A percentile compares a stretch with the other conserved stretches of the same genome.
Conservation (phyloP, 495 filamentous ascomycete genomes). For the Podospora comata region DNA sequence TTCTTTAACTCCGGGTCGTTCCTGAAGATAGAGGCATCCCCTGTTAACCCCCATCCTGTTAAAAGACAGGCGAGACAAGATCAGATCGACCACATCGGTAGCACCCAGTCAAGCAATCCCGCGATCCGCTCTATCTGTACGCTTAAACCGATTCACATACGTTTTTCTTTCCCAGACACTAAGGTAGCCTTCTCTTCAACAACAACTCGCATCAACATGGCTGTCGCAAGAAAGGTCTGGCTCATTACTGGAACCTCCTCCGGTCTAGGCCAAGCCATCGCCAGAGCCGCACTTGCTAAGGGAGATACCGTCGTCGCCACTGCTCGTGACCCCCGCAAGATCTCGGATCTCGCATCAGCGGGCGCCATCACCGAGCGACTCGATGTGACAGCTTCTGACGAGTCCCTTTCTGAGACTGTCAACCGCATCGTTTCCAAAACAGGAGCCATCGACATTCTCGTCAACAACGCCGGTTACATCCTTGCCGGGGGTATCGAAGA, state of each 20-base stretch:
- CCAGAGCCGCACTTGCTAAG: constrained; percentile 38
- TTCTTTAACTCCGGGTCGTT: neutral
- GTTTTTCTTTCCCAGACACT: too few relatives aligned
- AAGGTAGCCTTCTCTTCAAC: neutral
- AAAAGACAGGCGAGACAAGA: neutral
- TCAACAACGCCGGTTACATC: constrained; percentile 51
- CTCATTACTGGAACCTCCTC: constrained; percentile 55
- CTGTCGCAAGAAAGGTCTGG: constrained; percentile 23
- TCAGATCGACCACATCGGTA: neutral
- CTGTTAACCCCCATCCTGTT: neutral
- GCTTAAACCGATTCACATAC: too few relatives aligned
- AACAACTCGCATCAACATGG: constrained; percentile 14
- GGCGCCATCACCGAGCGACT: constrained; percentile 39
- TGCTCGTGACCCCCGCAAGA: constrained; percentile 28
- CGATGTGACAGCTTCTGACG: constrained; percentile 41
- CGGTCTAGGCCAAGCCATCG: constrained; percentile 50
- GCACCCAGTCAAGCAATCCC: too few relatives aligned
- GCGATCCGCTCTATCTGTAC: too few relatives aligned
- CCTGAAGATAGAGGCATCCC: neutral
- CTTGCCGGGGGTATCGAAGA: constrained; percentile 47
- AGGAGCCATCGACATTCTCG: constrained; percentile 41
- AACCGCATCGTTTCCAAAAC: constrained; percentile 12
- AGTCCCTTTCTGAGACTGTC: constrained; percentile 28
- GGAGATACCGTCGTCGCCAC: constrained; percentile 50
- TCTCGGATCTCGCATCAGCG: constrained; percentile 31